phyloP scores from a whole-genome alignment of 2,329 filamentous ascomycete species.

The Alternaria metachromatica region DNA sequence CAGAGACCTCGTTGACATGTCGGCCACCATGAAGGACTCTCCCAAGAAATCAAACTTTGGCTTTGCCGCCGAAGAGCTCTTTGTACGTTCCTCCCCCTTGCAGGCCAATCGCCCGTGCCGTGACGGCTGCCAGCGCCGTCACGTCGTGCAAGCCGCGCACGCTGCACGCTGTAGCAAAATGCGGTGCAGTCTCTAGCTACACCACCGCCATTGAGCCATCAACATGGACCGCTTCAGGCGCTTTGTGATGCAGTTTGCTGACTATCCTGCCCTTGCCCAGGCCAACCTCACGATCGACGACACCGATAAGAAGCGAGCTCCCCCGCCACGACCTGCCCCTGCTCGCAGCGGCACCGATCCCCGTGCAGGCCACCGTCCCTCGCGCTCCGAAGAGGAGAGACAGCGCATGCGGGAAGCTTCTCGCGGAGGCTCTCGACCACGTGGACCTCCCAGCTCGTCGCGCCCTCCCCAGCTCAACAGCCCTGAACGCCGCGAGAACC shows the following conservation, averaged over 20 bases:
- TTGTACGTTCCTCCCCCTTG: constrained; percentile 65
- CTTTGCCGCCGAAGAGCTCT: constrained; percentile 71
- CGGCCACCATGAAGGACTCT: constrained; percentile 49
- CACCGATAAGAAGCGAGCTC: constrained; percentile 52
- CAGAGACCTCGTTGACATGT: constrained; percentile 47
- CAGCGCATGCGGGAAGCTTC: constrained; percentile 47
- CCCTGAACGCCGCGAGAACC: constrained; percentile 52
- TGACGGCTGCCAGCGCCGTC: constrained; percentile 16
- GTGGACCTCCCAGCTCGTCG: constrained; percentile 48
- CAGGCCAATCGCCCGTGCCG: constrained; percentile 8
- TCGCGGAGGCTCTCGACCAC: constrained; percentile 44
- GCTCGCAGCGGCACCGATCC: constrained; percentile 57
- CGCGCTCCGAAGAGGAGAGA: constrained; percentile 66
- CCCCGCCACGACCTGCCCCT: constrained; percentile 45
- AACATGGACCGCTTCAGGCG: constrained; percentile 51
- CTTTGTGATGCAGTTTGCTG: constrained; percentile 51
- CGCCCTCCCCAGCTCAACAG: constrained; percentile 44
- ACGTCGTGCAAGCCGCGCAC: constrained; percentile 26
- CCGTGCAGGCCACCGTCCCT: constrained; percentile 63
- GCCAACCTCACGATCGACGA: constrained; percentile 73
- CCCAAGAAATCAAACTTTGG: constrained; percentile 55
- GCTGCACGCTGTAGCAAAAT: constrained; percentile 3
- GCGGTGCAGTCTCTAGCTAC: background rate
- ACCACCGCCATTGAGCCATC: background rate
- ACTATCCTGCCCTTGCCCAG: constrained; percentile 57